Base-by-base conservation (phyloP, 2,329 filamentous ascomycete genomes). In the Parastagonospora nodorum region DNA sequence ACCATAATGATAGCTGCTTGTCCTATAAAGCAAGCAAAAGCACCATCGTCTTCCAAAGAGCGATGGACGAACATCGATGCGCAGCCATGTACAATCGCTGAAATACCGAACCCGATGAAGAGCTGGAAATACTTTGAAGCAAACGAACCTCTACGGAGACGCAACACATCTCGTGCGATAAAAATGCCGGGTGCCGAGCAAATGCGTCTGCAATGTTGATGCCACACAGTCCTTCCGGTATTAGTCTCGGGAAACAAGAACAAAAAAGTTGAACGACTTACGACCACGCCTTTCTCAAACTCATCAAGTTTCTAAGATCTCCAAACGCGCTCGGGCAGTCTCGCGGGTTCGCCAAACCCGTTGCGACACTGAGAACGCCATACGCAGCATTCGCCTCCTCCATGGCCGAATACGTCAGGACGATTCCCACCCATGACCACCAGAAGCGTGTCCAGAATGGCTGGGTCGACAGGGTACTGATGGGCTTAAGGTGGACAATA, bases 81-180 rank as follows among this genome's bases (percentile, higher is more conserved):
- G 0, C 29, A 53, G 0, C 32, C 56, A 38, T 72, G 67, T 1
- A 65, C 51, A 8, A 59, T 12, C 0, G 39, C 63, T 2, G 61
- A 66, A 5, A 66, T 29, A 2, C 50, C 48, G 42, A 72, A 72
- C 1, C 50, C 57, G 0, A 53, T 33, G 33, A 68, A 68, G 4
- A 71, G 60, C 51, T 71, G 67, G 1, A 67, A 15, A 35, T 71
- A 71, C 31, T 62, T 68, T 1, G 66, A 71, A 1, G 47, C 53
- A n/a, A 68, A 69, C 0, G 60, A 58, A 1, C 68, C 67, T 31
- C 63, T 67, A 0, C 32, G 48, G 4, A 70, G 50, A 6, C 43
- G 38, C 2, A 72, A 38, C 0, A 62, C 36, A 39, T 71, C 54
- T 1, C 60, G 53, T 1, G 59, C 58, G 8, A 69, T 14, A 16